These are phyloP conservation scores for Aspergillus diversus DNA, from an alignment of 495 filamentous ascomycete genomes.

Conservation along the genomic window DNA sequence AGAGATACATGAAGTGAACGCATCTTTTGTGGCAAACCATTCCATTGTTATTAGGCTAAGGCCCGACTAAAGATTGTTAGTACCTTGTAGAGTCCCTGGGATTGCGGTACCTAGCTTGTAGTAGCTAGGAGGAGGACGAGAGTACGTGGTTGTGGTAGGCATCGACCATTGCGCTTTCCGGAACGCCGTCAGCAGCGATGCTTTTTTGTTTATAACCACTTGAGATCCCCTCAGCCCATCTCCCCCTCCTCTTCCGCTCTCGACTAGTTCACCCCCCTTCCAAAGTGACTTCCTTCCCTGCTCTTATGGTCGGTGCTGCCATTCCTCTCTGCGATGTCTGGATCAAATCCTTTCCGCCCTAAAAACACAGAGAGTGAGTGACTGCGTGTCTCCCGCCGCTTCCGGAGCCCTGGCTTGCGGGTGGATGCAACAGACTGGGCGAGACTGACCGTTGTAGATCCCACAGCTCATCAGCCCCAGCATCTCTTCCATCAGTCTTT, in stretches of 20 bases:
- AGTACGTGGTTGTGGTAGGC: neutral
- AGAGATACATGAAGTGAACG: too few relatives aligned
- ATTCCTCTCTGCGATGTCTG: conserved; percentile 53
- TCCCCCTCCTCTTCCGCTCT: conserved; percentile 22
- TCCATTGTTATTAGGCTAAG: too few relatives aligned
- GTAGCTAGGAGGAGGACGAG: too few relatives aligned
- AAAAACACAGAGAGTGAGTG: conserved; percentile 44
- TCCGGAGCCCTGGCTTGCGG: conserved; percentile 13
- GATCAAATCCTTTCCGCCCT: conserved; percentile 61
- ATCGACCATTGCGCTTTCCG: conserved; percentile 35
- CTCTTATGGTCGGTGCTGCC: conserved; percentile 34
- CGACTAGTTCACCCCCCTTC: conserved; percentile 21
- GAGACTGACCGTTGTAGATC: conserved; percentile 25
- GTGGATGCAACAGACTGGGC: conserved; percentile 12
- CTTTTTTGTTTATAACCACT: conserved; percentile 1
- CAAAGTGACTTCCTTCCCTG: conserved; percentile 13
- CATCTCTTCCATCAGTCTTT: conserved; percentile 6
- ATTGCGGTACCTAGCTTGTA: too few relatives aligned
- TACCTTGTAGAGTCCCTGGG: too few relatives aligned
- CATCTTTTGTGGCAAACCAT: too few relatives aligned
- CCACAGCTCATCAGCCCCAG: conserved; percentile 14
- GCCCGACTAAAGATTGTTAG: too few relatives aligned
- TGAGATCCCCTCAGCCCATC: conserved; percentile 16
- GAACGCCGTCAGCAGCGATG: conserved; percentile 18
- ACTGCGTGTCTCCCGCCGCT: conserved; percentile 36